These are phyloP conservation scores for Cyamopsis tetragonoloba DNA, from an alignment of 306 rosid genomes.

Conservation along the genomic window DNA sequence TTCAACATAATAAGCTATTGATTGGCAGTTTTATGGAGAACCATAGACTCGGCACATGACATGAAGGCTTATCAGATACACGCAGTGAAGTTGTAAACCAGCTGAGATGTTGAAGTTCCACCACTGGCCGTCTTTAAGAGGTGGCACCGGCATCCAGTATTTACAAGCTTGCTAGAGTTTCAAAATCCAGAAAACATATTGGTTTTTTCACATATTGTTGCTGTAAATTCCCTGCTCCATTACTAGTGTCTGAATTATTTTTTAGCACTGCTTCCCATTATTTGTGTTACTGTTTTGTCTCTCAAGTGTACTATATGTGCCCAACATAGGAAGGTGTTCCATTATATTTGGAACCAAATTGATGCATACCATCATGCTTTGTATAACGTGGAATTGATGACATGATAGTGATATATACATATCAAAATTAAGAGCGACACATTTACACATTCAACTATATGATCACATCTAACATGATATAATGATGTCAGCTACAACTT, in stretches of 20 bases:
- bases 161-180: constrained; percentile 9
- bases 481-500: background rate
- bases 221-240: constrained; percentile 5
- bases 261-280: background rate
- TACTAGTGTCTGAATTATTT: background rate
- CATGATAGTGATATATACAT: too few species aligned
- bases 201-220: background rate
- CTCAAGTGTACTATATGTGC: background rate
- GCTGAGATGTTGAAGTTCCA: background rate
- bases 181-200: constrained; percentile 8
- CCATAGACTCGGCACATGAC: background rate
- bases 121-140: background rate
- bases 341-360: too few species aligned
- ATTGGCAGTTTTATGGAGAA: constrained; percentile 19
- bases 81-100: constrained; percentile 12
- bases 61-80: constrained; percentile 12
- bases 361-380: too few species aligned
- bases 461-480: constrained; percentile 7
- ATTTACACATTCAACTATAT: background rate
- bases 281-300: background rate
- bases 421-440: too few species aligned
- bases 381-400: too few species aligned
- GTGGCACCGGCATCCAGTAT: background rate
- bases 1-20: constrained; percentile 11
- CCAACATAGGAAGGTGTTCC: too few species aligned